Conservation (phyloP, 202 grass and related monocot species). For the Setaria viridis region DNA sequence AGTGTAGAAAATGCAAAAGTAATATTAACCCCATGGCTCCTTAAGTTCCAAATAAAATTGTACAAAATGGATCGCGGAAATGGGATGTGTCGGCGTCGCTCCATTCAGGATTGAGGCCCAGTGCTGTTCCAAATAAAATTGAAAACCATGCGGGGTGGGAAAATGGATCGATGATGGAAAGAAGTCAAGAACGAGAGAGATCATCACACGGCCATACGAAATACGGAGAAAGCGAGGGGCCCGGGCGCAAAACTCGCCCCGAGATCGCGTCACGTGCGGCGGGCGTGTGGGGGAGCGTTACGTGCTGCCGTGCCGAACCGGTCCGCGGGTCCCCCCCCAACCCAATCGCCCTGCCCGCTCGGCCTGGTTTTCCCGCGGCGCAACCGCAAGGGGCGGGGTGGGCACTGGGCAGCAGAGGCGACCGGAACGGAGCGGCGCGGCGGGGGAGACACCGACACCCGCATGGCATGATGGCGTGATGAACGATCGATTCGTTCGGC, state of each 20-base stretch:
- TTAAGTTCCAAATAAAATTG: background rate
- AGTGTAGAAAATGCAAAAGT: too few relatives aligned
- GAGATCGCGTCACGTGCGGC: constrained; percentile 49
- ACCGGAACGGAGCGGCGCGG: background rate
- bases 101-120: too few relatives aligned
- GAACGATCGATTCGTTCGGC: background rate
- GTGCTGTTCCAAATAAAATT: background rate
- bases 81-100: too few relatives aligned
- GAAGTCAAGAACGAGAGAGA: background rate
- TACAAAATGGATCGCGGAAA: too few relatives aligned
- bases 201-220: background rate
- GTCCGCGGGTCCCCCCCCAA: background rate
- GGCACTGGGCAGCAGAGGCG: background rate
- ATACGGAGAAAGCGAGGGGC: background rate
- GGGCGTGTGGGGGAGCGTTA: constrained; percentile 32
- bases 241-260: background rate
- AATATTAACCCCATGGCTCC: too few relatives aligned
- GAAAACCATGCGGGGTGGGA: background rate
- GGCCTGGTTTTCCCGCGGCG: constrained; percentile 10
- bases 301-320: constrained; percentile 46
- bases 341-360: background rate
- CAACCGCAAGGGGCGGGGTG: background rate
- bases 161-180: background rate
- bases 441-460: background rate
- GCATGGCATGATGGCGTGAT: too few relatives aligned